Evolutionary conservation across 371 early-diverging fungal genomes (phyloP).

Genomic region (Amoeboaphelidium protococcarum): DNA sequence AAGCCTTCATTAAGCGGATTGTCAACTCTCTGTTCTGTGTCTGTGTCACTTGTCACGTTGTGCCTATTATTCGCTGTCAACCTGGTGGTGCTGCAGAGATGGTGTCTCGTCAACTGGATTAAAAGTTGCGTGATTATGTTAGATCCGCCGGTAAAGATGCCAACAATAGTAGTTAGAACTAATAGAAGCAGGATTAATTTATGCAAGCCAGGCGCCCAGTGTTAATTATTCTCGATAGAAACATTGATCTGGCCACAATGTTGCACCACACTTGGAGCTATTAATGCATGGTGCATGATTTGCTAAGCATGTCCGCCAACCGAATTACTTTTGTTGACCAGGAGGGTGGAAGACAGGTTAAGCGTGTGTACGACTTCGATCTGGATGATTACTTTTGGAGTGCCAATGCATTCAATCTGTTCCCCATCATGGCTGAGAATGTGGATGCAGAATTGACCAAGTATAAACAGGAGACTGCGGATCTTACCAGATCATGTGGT

Average conservation of each 20-base stretch:
- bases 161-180: constrained; percentile 10
- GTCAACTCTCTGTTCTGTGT: constrained; percentile 66
- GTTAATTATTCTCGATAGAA: constrained; percentile 75
- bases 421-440: constrained; percentile 89
- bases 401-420: constrained; percentile 70
- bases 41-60: constrained; percentile 58
- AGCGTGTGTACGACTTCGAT: constrained; percentile 58
- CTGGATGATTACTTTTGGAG: constrained; percentile 76
- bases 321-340: constrained; percentile 31
- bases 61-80: constrained; percentile 72
- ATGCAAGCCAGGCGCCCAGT: constrained; percentile 32
- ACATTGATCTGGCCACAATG: constrained; percentile 81
- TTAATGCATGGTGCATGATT: constrained; percentile 83
- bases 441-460: constrained; percentile 65
- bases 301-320: constrained; percentile 73
- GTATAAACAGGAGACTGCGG: constrained; percentile 79
- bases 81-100: constrained; percentile 78
- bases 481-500: constrained; percentile 58
- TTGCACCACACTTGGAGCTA: constrained; percentile 95
- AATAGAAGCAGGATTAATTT: neutral
- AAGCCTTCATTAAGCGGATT: constrained; percentile 39
- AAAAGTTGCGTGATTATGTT: constrained; percentile 60
- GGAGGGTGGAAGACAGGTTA: constrained; percentile 29
- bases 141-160: constrained; percentile 49
- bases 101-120: constrained; percentile 64